phyloP scores from a whole-genome alignment of 1,284 basidiomycete genomes.

The Polyporus tsugae region DNA sequence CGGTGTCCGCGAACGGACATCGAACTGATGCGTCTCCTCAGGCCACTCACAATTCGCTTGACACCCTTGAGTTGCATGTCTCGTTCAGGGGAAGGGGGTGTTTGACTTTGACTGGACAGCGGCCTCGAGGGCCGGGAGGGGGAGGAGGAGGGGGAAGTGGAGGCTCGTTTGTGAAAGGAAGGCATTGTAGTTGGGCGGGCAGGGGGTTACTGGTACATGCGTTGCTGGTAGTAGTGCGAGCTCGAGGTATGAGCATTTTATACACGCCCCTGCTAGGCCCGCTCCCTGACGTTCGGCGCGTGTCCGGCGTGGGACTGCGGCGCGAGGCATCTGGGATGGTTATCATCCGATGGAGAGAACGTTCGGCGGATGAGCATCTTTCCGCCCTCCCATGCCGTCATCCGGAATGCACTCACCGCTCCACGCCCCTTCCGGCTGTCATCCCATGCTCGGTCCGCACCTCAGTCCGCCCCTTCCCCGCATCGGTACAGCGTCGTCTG shows the following conservation, averaged over 20 bases:
- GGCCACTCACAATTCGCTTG: constrained; percentile 32
- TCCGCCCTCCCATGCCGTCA: constrained; percentile 9
- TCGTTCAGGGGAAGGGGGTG: neutral
- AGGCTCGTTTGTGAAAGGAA: constrained; percentile 13
- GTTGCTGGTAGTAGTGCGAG: neutral
- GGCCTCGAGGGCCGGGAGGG: constrained; percentile 11
- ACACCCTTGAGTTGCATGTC: constrained; percentile 26
- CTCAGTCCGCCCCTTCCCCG: neutral
- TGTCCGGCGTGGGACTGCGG: constrained; percentile 26
- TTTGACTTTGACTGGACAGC: neutral
- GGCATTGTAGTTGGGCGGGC: constrained; percentile 16
- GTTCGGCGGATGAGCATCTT: neutral
- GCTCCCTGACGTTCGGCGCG: constrained; percentile 11
- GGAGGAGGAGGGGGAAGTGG: constrained; percentile 19
- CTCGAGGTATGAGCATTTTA: constrained; percentile 21
- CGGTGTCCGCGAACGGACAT: constrained; percentile 27
- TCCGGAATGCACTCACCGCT: constrained; percentile 8
- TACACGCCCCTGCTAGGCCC: constrained; percentile 10
- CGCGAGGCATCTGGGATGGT: constrained; percentile 30
- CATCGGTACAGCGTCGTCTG: neutral
- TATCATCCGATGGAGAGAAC: constrained; percentile 18
- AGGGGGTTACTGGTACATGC: constrained; percentile 11
- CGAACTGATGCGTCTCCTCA: constrained; percentile 31
- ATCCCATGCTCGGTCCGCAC: constrained; percentile 23
- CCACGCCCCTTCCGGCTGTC: constrained; percentile 27